These are phyloP conservation scores for Penicillium bovifimosum DNA, from an alignment of 495 filamentous ascomycete species.

Conservation along the genomic window DNA sequence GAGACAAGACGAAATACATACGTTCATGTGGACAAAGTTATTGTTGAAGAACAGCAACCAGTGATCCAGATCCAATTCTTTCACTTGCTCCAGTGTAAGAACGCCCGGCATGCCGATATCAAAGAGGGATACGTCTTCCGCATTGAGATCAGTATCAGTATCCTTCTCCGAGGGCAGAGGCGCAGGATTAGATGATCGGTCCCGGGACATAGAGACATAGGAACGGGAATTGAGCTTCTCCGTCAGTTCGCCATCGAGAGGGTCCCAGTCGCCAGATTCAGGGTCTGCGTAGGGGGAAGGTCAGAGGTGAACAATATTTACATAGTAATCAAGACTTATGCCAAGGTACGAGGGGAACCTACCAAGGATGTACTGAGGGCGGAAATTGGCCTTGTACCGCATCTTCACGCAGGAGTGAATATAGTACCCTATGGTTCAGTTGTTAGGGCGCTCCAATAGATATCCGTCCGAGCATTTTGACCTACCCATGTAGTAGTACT, in stretches of 20 bases:
- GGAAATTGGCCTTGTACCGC: constrained; percentile 86
- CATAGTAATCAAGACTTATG: background rate
- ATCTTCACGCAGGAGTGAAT: constrained; percentile 72
- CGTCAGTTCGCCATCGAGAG: constrained; percentile 61
- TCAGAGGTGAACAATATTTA: background rate
- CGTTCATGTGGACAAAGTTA: constrained; percentile 41
- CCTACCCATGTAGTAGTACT: constrained; percentile 70
- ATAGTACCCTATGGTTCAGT: constrained; percentile 50
- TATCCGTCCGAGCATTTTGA: constrained; percentile 9
- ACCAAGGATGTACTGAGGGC: constrained; percentile 75
- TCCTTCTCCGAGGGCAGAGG: constrained; percentile 24
- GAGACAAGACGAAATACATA: constrained; percentile 14
- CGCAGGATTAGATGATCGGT: constrained; percentile 24
- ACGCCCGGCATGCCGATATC: constrained; percentile 70
- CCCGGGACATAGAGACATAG: constrained; percentile 63
- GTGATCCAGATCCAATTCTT: constrained; percentile 55
- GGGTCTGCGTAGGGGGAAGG: constrained; percentile 48
- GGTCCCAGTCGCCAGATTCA: constrained; percentile 68
- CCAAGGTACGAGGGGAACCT: constrained; percentile 3
- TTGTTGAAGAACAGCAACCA: constrained; percentile 44
- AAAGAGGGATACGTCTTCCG: constrained; percentile 56
- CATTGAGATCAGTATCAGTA: constrained; percentile 28
- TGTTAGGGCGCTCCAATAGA: background rate
- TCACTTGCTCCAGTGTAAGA: constrained; percentile 58
- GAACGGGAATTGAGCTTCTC: constrained; percentile 56